Evolutionary conservation across 805 yeast genomes (phyloP).

Genomic region (Yamadazyma laniorum): DNA sequence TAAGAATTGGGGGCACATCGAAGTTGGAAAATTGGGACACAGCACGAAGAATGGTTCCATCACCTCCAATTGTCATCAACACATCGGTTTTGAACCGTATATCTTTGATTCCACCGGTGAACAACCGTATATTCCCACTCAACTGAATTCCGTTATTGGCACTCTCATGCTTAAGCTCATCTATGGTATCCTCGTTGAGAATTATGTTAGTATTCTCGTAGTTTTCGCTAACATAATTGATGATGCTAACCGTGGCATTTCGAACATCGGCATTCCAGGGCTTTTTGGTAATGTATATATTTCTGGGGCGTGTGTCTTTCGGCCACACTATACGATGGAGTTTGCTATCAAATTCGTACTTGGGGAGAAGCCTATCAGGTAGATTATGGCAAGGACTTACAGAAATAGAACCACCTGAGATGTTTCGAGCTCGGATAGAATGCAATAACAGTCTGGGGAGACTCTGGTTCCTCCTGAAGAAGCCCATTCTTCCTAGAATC

Average conservation of each 20-base stretch:
- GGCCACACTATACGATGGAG: conserved; percentile 9
- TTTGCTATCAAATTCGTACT: conserved; percentile 6
- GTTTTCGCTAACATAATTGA: conserved; percentile 54
- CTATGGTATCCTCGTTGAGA: conserved; percentile 71
- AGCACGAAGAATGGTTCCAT: conserved; percentile 86
- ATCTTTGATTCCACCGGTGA: conserved; percentile 57
- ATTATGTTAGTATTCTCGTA: conserved; percentile 77
- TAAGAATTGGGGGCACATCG: conserved; percentile 82
- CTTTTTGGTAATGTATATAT: conserved; percentile 79
- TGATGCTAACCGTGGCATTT: conserved; percentile 63
- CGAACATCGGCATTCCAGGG: conserved; percentile 71
- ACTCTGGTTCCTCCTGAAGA: too few species aligned
- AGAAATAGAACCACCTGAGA: too few species aligned
- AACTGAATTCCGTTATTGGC: conserved; percentile 22
- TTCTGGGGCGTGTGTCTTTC: conserved; percentile 42
- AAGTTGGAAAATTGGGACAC: conserved; percentile 72
- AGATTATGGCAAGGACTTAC: conserved; percentile 9
- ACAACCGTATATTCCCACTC: conserved; percentile 24
- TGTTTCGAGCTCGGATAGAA: too few species aligned
- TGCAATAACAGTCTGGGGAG: too few species aligned
- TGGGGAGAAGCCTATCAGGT: conserved; percentile 9
- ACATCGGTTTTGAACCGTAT: conserved; percentile 71
- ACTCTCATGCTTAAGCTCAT: conserved; percentile 50
- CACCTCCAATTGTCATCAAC: conserved; percentile 91
- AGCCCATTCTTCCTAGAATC: too few species aligned